These are phyloP conservation scores for Rhodotorula sp. DNA, from an alignment of 1,284 basidiomycete species.

Conservation along the genomic window DNA sequence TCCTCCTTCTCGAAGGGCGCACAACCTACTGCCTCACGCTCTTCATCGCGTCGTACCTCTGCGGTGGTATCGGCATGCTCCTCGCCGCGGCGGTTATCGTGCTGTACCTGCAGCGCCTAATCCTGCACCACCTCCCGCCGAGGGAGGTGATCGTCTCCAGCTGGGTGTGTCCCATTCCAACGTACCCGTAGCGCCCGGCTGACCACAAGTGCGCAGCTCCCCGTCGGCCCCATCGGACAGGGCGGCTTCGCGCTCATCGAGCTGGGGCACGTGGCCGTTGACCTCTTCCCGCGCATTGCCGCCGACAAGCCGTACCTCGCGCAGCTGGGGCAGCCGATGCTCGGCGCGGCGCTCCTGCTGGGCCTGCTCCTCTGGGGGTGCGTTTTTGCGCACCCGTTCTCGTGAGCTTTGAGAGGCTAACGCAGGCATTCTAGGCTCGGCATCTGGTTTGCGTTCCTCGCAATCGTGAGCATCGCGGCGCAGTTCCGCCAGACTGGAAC, in stretches of 20 bases:
- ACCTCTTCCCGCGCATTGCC: conserved; percentile 41
- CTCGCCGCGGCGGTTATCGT: conserved; percentile 42
- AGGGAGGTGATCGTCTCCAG: conserved; percentile 44
- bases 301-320: conserved; percentile 28
- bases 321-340: conserved; percentile 31
- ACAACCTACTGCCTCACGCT: conserved; percentile 41
- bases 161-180: background rate
- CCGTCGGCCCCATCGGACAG: conserved; percentile 46
- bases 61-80: conserved; percentile 41
- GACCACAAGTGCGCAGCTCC: conserved; percentile 20
- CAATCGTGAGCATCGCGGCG: conserved; percentile 33
- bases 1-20: conserved; percentile 30
- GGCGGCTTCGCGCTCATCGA: conserved; percentile 44
- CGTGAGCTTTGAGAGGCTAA: background rate
- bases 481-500: conserved; percentile 25
- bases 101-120: conserved; percentile 46
- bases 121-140: conserved; percentile 45
- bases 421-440: conserved; percentile 26
- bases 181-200: background rate
- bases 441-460: conserved; percentile 45
- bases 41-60: conserved; percentile 43
- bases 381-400: background rate
- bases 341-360: conserved; percentile 41
- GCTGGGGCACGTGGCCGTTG: conserved; percentile 38
- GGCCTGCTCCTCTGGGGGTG: conserved; percentile 45